Percentiles rank a stretch among this genome's conserved stretches.
Evolutionary conservation across 495 filamentous ascomycete species (phyloP).

Genomic region (Penicillium steckii): DNA sequence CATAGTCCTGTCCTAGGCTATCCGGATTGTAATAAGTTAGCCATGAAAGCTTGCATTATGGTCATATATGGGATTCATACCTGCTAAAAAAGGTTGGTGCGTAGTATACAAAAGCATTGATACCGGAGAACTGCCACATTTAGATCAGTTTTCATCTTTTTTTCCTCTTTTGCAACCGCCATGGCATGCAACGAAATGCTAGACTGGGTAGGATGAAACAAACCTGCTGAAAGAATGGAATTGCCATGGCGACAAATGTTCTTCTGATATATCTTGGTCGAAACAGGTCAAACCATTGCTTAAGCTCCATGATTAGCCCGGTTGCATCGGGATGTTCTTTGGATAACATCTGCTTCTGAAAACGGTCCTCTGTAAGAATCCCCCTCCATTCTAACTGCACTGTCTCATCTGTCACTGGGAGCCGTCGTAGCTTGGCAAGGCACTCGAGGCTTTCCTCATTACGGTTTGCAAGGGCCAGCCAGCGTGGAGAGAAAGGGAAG

Average conservation of each 20-base stretch:
- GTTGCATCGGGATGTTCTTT: slow-evolving; percentile 8
- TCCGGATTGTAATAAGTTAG: neutral
- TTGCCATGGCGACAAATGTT: slow-evolving; percentile 15
- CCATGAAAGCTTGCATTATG: neutral
- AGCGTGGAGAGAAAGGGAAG: slow-evolving; percentile 67
- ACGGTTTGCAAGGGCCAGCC: slow-evolving; percentile 62
- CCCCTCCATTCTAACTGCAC: slow-evolving; percentile 22
- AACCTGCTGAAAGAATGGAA: slow-evolving; percentile 24
- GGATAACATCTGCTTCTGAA: slow-evolving; percentile 17
- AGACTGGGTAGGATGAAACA: neutral
- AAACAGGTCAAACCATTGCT: slow-evolving; percentile 17
- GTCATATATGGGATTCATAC: neutral
- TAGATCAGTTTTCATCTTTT: neutral
- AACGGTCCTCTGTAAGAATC: slow-evolving; percentile 21
- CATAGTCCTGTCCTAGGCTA: slow-evolving; percentile 17
- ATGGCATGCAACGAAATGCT: too few species aligned
- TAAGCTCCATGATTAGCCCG: slow-evolving; percentile 1
- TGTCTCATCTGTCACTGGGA: slow-evolving; percentile 15
- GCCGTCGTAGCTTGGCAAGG: slow-evolving; percentile 36
- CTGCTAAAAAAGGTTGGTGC: slow-evolving; percentile 25
- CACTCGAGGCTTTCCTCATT: slow-evolving; percentile 60
- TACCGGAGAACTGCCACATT: slow-evolving; percentile 22
- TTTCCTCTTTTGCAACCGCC: too few species aligned
- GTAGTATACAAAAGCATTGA: slow-evolving; percentile 35
- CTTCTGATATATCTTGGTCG: slow-evolving; percentile 13